phyloP scores from a whole-genome alignment of 2,329 filamentous ascomycete genomes.

The Colletotrichum karsti region DNA sequence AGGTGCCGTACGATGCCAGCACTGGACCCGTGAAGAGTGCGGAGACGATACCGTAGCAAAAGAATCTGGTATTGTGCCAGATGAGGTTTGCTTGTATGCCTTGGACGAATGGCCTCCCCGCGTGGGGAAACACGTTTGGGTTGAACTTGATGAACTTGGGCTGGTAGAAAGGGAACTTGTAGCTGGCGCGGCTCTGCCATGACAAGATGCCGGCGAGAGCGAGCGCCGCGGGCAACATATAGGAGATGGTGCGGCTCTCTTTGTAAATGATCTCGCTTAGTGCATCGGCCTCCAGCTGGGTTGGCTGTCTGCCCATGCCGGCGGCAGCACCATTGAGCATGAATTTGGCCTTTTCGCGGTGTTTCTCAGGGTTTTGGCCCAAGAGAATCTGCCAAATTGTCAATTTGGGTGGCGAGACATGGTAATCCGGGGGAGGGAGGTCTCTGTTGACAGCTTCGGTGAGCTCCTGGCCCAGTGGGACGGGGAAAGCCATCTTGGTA shows the following conservation, averaged over 20 bases:
- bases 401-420: background rate
- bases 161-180: constrained; percentile 50
- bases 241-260: constrained; percentile 41
- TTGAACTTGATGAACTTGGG: constrained; percentile 42
- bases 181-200: constrained; percentile 39
- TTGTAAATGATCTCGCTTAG: constrained; percentile 36
- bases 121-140: constrained; percentile 39
- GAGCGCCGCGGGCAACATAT: constrained; percentile 35
- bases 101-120: constrained; percentile 31
- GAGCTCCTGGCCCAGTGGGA: background rate
- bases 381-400: constrained; percentile 5
- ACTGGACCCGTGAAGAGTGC: constrained; percentile 37
- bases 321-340: background rate
- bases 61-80: constrained; percentile 49
- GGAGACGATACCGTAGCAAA: constrained; percentile 39
- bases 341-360: background rate
- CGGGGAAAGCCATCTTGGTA: background rate
- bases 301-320: constrained; percentile 36
- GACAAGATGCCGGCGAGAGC: constrained; percentile 35
- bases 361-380: background rate
- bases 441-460: background rate
- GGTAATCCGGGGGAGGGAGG: background rate
- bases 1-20: constrained; percentile 38
- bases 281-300: constrained; percentile 45
- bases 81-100: constrained; percentile 34